phyloP scores from a whole-genome alignment of 208 protist genomes.

The Trypanosoma scelopori region DNA sequence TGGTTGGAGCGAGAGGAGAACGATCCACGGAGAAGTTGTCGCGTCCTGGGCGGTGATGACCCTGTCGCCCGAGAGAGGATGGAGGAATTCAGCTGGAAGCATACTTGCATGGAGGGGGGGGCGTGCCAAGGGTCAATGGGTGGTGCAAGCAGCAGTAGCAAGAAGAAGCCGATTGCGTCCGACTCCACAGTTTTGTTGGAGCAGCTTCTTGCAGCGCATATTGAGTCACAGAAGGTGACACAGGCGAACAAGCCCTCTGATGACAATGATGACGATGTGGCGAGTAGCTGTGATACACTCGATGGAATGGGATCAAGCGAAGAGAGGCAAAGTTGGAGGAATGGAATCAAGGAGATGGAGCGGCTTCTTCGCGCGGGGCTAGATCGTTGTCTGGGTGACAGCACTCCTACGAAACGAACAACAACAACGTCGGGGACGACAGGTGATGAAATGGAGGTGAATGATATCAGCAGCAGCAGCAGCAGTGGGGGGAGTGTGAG shows the following conservation, averaged over 20 bases:
- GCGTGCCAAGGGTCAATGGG: background rate
- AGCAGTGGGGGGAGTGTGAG: constrained; percentile 17
- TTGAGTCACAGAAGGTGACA: background rate
- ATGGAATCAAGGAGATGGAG: constrained; percentile 17
- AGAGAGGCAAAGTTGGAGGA: constrained; percentile 10
- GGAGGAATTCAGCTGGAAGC: constrained; percentile 2
- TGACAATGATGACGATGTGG: background rate
- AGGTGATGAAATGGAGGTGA: constrained; percentile 21
- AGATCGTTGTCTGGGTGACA: constrained; percentile 14
- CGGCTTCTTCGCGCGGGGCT: constrained; percentile 23
- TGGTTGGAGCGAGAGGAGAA: constrained; percentile 18
- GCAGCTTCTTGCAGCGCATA: background rate
- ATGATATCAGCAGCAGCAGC: constrained; percentile 23
- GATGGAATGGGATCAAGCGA: background rate
- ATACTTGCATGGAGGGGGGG: background rate
- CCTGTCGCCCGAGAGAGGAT: background rate
- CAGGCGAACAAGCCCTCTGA: background rate
- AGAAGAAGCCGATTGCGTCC: background rate
- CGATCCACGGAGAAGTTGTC: background rate
- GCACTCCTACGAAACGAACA: background rate
- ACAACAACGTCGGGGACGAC: background rate
- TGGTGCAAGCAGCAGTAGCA: background rate
- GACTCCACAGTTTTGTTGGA: constrained; percentile 13
- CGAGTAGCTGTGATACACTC: background rate
- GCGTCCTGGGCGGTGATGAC: background rate